These are phyloP conservation scores for Acacia melanoxylon DNA, from an alignment of 306 rosid genomes.

Conservation along the genomic window DNA sequence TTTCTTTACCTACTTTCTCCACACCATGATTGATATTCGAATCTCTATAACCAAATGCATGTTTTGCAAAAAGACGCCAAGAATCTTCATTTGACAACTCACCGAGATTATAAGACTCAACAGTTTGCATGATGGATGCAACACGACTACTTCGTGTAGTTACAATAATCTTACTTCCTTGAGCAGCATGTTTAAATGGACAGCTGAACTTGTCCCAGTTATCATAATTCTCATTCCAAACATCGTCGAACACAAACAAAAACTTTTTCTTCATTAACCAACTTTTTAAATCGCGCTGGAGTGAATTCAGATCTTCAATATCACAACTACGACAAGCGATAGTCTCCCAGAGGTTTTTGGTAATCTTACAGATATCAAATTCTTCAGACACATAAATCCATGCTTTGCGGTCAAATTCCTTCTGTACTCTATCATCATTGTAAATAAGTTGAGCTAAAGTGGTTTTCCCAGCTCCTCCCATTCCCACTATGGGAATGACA, in stretches of 20 bases:
- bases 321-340: not conserved
- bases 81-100: constrained; percentile 34
- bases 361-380: constrained; percentile 12
- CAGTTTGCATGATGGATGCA: constrained; percentile 45
- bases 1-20: constrained; percentile 33
- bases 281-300: not conserved
- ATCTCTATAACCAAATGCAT: constrained; percentile 34
- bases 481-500: constrained; percentile 32
- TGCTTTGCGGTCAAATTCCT: constrained; percentile 5
- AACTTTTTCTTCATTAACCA: not conserved
- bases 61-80: constrained; percentile 42
- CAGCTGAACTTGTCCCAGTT: constrained; percentile 37
- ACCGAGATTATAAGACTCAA: constrained; percentile 31
- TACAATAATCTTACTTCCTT: constrained; percentile 41
- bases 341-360: not conserved
- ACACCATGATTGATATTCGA: constrained; percentile 15
- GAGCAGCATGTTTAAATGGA: constrained; percentile 37
- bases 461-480: constrained; percentile 39
- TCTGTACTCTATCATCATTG: constrained; percentile 12
- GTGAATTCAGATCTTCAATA: not conserved
- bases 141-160: constrained; percentile 35
- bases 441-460: constrained; percentile 28
- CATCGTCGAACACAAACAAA: not conserved
- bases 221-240: constrained; percentile 24
- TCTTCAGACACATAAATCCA: constrained; percentile 29